Conservation (phyloP, 1,284 basidiomycete species). For the Golubevia pallescens region DNA sequence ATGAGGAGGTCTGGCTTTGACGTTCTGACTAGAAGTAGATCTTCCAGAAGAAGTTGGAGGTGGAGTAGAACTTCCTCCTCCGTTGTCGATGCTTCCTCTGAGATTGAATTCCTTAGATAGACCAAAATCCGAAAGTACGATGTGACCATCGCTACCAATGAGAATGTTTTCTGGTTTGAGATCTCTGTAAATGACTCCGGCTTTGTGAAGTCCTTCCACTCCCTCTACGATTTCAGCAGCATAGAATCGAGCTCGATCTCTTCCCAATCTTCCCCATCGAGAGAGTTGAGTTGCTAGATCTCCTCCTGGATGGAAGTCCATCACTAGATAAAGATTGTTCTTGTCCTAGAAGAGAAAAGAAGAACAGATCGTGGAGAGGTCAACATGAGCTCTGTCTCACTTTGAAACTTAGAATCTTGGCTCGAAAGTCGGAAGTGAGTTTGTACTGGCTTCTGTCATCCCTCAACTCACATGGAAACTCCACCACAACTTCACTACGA, state of each 20-base stretch:
- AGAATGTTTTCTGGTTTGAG: slow-evolving; percentile 94
- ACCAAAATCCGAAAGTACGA: slow-evolving; percentile 94
- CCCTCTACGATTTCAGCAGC: slow-evolving; percentile 95
- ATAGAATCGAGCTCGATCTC: slow-evolving; percentile 91
- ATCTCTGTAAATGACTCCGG: slow-evolving; percentile 81
- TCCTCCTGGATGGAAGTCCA: slow-evolving; percentile 95
- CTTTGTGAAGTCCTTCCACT: slow-evolving; percentile 84
- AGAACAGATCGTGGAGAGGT: not conserved
- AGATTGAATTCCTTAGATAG: slow-evolving; percentile 72
- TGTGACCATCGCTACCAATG: slow-evolving; percentile 89
- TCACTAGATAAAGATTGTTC: slow-evolving; percentile 29
- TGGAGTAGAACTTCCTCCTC: slow-evolving; percentile 12
- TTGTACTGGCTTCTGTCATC: not conserved
- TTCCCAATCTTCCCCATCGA: slow-evolving; percentile 87
- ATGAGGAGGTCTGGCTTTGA: slow-evolving; percentile 13
- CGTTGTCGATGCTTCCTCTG: slow-evolving; percentile 30
- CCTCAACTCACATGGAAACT: slow-evolving; percentile 74
- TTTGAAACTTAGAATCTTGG: not conserved
- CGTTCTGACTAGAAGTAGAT: slow-evolving; percentile 34
- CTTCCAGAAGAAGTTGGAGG: slow-evolving; percentile 30
- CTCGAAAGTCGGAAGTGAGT: not conserved
- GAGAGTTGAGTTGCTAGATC: slow-evolving; percentile 95
- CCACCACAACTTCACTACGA: slow-evolving; percentile 92
- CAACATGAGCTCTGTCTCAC: too few relatives aligned
- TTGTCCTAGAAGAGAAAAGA: slow-evolving; percentile 10